Base-by-base conservation (phyloP, 2,329 filamentous ascomycete species). In the Penicillium sp. region DNA sequence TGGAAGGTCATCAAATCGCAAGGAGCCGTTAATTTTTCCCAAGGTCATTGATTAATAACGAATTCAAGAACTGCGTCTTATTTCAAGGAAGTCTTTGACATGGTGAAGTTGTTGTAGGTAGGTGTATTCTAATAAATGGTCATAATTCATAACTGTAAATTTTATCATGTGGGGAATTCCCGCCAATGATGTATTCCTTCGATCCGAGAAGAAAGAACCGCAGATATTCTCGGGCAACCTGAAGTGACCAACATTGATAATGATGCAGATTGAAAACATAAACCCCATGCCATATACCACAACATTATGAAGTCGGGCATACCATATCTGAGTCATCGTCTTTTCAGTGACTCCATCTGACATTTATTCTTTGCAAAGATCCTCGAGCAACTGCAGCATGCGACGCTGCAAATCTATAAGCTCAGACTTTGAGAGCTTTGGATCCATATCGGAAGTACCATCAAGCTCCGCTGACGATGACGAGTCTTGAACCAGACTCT, bases 321-420 rank as follows among this genome's bases (percentile, higher is more conserved):
- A 5, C 12, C 27, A 11, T 11, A 29, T 4, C 3, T 20, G 8
- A n/a, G 15, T 3, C 7, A 27, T 11, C n/a, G 12, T 31, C 5
- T 31, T n/a, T 18, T 14, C 25, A 37, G 4, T 4, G 26, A 46
- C 4, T 29, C n/a, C 14, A 15, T 15, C n/a, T 9, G 20, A 9
- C 2, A 6, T 6, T 37, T 22, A 51, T 12, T 76, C 72, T 52
- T 67, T 71, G 52, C 74, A 82, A 40, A 82, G 69, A 68, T 83
- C 81, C 65, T 82, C 76, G 46, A 84, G 67, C 41, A 82, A 67
- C 37, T 72, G 74, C 50, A 83, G 59, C 75, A 82, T 81, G 56
- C 73, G 75, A 51, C 70, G 73, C 62, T 80, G 79, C 47, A 83
- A 65, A 44, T 67, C 66, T 3, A 71, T 64, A 44, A 82, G 61